phyloP scores from a whole-genome alignment of 2,329 filamentous ascomycete species.

The Clarireedia homoeocarpa region DNA sequence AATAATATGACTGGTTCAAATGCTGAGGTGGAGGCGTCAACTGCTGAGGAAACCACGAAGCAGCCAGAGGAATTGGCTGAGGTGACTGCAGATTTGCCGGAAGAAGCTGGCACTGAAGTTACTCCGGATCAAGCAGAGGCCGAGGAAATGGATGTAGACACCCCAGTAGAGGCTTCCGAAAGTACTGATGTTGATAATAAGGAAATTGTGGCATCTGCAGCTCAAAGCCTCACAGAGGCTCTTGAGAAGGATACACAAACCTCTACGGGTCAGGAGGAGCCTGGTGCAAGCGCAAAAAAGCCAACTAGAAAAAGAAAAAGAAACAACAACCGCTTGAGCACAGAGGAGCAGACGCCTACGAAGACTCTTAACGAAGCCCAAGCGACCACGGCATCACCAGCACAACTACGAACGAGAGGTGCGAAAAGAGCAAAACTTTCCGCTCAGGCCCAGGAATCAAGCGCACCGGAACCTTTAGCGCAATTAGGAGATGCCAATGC shows the following conservation, averaged over 20 bases:
- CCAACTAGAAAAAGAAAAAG: constrained; percentile 17
- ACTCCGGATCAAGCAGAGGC: not conserved
- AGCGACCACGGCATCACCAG: not conserved
- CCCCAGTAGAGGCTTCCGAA: not conserved
- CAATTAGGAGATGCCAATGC: constrained; percentile 14
- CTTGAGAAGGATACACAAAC: not conserved
- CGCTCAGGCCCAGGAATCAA: not conserved
- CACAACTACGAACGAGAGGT: not conserved
- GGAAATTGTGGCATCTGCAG: not conserved
- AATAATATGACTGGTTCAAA: not conserved
- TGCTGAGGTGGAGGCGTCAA: not conserved
- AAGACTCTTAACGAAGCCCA: not conserved
- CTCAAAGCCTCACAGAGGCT: not conserved
- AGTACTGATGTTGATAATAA: not conserved
- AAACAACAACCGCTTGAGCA: constrained; percentile 19
- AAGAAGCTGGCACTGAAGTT: no score
- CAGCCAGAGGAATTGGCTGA: no score
- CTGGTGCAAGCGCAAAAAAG: constrained; percentile 9
- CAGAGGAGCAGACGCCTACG: constrained; percentile 1
- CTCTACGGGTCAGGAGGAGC: constrained; percentile 3
- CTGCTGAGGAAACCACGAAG: not conserved
- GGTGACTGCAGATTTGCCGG: no score
- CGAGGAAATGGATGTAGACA: not conserved
- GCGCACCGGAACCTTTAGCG: constrained; percentile 9
- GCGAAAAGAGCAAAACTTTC: not conserved